phyloP scores from a whole-genome alignment of 2,329 filamentous ascomycete species.

The Botrytis medusae region DNA sequence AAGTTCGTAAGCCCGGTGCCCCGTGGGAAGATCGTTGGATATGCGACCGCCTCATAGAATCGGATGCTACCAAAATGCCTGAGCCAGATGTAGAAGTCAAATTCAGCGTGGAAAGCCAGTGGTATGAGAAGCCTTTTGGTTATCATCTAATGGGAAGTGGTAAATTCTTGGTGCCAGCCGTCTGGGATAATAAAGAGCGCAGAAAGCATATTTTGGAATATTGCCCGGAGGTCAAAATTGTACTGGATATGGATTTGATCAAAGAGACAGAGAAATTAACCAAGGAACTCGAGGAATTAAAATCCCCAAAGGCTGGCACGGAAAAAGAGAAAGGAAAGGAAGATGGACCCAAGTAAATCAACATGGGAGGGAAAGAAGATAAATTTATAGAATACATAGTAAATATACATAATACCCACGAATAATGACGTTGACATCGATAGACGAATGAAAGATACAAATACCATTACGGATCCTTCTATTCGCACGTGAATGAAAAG shows the following conservation, averaged over 20 bases:
- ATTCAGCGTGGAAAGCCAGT: constrained; percentile 50
- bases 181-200: constrained; percentile 48
- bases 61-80: constrained; percentile 28
- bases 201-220: constrained; percentile 53
- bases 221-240: constrained; percentile 58
- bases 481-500: neutral
- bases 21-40: constrained; percentile 56
- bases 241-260: constrained; percentile 48
- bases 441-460: neutral
- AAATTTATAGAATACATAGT: neutral
- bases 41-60: constrained; percentile 46
- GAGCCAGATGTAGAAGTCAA: constrained; percentile 42
- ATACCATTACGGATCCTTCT: too few species aligned
- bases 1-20: constrained; percentile 45
- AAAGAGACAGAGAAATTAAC: constrained; percentile 7
- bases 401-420: neutral
- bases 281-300: constrained; percentile 10
- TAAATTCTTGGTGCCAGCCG: constrained; percentile 43
- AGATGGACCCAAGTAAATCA: neutral
- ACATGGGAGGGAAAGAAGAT: neutral
- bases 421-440: neutral
- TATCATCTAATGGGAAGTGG: constrained; percentile 55
- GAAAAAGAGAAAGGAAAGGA: neutral
- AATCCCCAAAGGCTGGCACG: neutral
- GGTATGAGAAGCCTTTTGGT: constrained; percentile 49